Evolutionary conservation across 768 basidiomycete genomes (phyloP).

Genomic region (Gloeostereum incarnatum): DNA sequence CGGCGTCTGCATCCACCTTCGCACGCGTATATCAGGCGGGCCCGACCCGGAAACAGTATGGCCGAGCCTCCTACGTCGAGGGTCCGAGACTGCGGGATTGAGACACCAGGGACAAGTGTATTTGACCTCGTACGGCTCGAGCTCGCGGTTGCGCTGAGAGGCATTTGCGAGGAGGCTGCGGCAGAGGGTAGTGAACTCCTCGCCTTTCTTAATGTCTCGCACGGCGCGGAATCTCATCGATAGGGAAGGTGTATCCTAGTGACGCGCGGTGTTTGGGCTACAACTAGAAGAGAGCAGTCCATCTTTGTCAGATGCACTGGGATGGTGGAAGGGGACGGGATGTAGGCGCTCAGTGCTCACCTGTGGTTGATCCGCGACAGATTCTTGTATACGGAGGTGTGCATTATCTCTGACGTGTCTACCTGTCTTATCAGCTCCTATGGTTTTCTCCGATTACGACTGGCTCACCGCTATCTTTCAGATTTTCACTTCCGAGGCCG

Average conservation of each 20-base stretch:
- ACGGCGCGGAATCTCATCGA: constrained; percentile 17
- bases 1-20: too few relatives aligned
- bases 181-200: constrained; percentile 23
- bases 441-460: constrained; percentile 3
- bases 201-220: constrained; percentile 19
- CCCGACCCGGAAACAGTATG: too few relatives aligned
- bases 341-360: too few relatives aligned
- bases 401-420: constrained; percentile 5
- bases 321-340: too few relatives aligned
- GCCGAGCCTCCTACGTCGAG: too few relatives aligned
- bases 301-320: not conserved
- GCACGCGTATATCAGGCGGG: too few relatives aligned
- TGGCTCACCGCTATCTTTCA: constrained; percentile 5
- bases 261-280: constrained; percentile 10
- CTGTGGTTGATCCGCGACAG: constrained; percentile 29
- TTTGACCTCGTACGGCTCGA: constrained; percentile 19
- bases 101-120: constrained; percentile 24
- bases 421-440: constrained; percentile 1
- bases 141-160: constrained; percentile 14
- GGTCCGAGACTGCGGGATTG: constrained; percentile 11
- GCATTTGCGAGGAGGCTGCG: constrained; percentile 5
- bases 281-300: constrained; percentile 8
- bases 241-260: constrained; percentile 17
- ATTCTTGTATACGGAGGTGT: constrained; percentile 17
- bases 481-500: constrained; percentile 12